Conservation (phyloP, 179 eudicot genomes). For the Drosera spatulata region DNA sequence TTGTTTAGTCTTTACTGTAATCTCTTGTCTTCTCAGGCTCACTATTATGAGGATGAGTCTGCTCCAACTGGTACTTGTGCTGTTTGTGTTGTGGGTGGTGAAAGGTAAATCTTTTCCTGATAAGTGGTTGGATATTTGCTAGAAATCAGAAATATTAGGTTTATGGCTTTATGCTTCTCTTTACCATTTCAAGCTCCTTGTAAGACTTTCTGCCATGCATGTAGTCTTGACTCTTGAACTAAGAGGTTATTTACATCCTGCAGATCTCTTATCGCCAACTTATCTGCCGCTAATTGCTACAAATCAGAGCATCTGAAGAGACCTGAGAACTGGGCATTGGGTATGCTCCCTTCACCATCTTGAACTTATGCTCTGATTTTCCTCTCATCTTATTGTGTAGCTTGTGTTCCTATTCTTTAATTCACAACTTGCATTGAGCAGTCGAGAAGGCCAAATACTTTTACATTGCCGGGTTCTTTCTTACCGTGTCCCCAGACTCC, state of each 20-base stretch:
- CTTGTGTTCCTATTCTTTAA: too few relatives aligned
- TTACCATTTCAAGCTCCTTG: too few relatives aligned
- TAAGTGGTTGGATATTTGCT: too few relatives aligned
- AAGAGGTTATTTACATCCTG: slow-evolving; percentile 3
- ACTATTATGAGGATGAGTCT: slow-evolving; percentile 77
- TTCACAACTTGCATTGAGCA: slow-evolving; percentile 10
- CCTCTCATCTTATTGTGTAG: too few relatives aligned
- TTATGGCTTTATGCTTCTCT: too few relatives aligned
- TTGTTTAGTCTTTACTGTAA: too few relatives aligned
- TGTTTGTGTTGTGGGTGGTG: slow-evolving; percentile 84
- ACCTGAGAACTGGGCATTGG: slow-evolving; percentile 94
- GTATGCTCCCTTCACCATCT: slow-evolving; percentile 20
- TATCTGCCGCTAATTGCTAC: slow-evolving; percentile 99
- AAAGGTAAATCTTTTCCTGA: slow-evolving; percentile 36
- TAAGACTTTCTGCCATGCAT: too few relatives aligned
- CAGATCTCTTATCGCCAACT: slow-evolving; percentile 89
- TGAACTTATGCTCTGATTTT: neutral
- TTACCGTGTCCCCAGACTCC: slow-evolving; percentile 93
- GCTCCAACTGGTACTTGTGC: slow-evolving; percentile 92
- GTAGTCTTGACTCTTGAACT: too few relatives aligned
- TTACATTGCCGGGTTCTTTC: slow-evolving; percentile 97
- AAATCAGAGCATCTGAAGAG: slow-evolving; percentile 82
- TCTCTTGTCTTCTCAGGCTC: slow-evolving; percentile 32
- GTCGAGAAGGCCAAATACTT: slow-evolving; percentile 92
- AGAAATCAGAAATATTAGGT: too few relatives aligned